Evolutionary conservation across 1,139 yeast genomes (phyloP), one percentile per base, ranked within the genome.

Genomic region (Geotrichum klebahnii): DNA sequence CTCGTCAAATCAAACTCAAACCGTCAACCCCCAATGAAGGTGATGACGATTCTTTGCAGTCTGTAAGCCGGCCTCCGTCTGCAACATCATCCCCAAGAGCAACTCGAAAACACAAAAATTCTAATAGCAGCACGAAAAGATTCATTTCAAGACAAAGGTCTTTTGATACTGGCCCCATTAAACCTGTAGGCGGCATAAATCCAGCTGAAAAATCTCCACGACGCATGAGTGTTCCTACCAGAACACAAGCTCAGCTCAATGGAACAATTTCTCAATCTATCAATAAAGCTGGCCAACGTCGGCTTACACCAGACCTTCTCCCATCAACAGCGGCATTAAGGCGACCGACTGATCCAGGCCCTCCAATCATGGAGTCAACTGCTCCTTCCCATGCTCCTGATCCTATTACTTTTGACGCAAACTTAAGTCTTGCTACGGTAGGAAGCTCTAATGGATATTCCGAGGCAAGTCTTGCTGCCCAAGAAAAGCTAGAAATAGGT

Each of bases 1-100:
- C 66, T 2, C 58, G 56, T 48, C 67, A 63, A 51, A 56, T 64
- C 28, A 60, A 63, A 45, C 51, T 51, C 12, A 55, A 60, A 20
- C 53, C 57, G 14, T 47, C 51, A 3, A 53, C 55, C 9, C 52
- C 55, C 9, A 36, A 29, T 19, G 50, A 26, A 23, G 29, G 29
- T 8, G 58, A 55, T 38, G 42, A 42, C 9, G 59, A 54, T 19
- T 48, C 56, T 8, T 20, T 33, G 32, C 24, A 20, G n/a, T 32
- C 46, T 32, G 10, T 33, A n/a, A 52, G 52, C 52, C 52, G 51
- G 44, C 57, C 56, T 20, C 57, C 53, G 20, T 56, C 59, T 4
- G 50, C 46, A 10, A 54, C 52, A 26, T 36, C 57, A 8, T 59
- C 61, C 1, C 60, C 63, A 8, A 44, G 54, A n/a, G 54, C 55